These are phyloP conservation scores for Neofusicoccum sp. DNA, from an alignment of 2,329 filamentous ascomycete genomes.

Conservation along the genomic window DNA sequence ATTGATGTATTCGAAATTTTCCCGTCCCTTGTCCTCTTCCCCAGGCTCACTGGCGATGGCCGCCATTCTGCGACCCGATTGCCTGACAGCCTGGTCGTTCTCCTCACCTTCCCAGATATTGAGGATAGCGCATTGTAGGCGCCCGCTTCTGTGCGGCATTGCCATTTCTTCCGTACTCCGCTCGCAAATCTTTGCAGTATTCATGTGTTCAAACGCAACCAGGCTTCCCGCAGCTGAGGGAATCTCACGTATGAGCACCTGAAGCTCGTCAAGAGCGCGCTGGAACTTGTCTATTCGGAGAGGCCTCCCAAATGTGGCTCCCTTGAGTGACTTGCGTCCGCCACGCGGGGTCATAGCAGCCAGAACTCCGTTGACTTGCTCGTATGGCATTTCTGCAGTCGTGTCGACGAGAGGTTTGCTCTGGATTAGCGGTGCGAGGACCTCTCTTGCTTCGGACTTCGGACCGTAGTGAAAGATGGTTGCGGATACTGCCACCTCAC, in stretches of 20 bases:
- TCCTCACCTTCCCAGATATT: background rate
- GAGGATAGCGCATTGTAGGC: conserved; percentile 17
- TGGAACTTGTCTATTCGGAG: conserved; percentile 27
- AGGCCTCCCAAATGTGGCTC: conserved; percentile 36
- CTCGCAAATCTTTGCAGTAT: conserved; percentile 11
- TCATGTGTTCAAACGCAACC: conserved; percentile 14
- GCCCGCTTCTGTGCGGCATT: conserved; percentile 11
- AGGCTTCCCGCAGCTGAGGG: conserved; percentile 27
- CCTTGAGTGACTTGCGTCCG: conserved; percentile 39
- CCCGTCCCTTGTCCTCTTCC: conserved; percentile 25
- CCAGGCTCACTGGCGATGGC: conserved; percentile 16
- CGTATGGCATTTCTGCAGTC: conserved; percentile 31
- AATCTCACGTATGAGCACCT: conserved; percentile 27
- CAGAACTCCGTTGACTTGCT: conserved; percentile 32
- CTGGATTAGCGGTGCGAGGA: conserved; percentile 24
- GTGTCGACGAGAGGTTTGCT: conserved; percentile 28
- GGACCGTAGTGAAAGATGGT: background rate
- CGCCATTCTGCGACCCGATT: background rate
- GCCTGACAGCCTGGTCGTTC: conserved; percentile 5
- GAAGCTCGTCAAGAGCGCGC: conserved; percentile 28
- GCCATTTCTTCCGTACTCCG: background rate
- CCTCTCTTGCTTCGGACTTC: background rate
- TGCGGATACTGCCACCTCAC: background rate
- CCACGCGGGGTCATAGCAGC: conserved; percentile 33
- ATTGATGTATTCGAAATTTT: conserved; percentile 33